phyloP scores from a whole-genome alignment of 305 asterid genomes.

The Ilex paraguariensis region DNA sequence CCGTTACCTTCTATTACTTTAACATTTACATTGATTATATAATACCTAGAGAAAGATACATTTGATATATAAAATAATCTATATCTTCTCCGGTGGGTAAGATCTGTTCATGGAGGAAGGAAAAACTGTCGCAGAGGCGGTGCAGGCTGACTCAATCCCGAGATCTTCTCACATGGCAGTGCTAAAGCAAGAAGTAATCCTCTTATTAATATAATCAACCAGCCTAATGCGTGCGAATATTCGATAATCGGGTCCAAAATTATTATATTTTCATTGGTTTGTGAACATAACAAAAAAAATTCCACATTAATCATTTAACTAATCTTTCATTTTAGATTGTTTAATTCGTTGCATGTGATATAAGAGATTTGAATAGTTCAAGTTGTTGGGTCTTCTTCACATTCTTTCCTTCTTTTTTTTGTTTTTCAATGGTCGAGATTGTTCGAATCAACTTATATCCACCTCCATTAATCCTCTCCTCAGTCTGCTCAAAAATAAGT shows the following conservation, averaged over 20 bases:
- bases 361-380: constrained; percentile 1
- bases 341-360: constrained; percentile 45
- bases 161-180: constrained; percentile 38
- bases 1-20: too few relatives aligned
- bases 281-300: constrained; percentile 19
- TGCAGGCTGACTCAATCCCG: constrained; percentile 26
- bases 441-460: too few relatives aligned
- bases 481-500: too few relatives aligned
- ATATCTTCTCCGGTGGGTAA: neutral
- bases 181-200: neutral
- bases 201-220: constrained; percentile 18
- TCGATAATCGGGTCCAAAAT: constrained; percentile 48
- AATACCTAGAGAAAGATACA: too few relatives aligned
- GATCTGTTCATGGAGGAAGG: neutral
- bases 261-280: constrained; percentile 20
- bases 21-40: too few relatives aligned
- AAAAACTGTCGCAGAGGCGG: too few relatives aligned
- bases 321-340: constrained; percentile 22
- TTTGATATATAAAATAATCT: too few relatives aligned
- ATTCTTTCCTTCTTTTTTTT: too few relatives aligned
- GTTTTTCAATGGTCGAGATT: too few relatives aligned
- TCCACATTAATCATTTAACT: constrained; percentile 32
- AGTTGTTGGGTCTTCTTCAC: too few relatives aligned
- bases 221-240: constrained; percentile 76
- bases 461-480: too few relatives aligned